Conservation (phyloP, 1,284 basidiomycete genomes). For the Puccinia coronata region DNA sequence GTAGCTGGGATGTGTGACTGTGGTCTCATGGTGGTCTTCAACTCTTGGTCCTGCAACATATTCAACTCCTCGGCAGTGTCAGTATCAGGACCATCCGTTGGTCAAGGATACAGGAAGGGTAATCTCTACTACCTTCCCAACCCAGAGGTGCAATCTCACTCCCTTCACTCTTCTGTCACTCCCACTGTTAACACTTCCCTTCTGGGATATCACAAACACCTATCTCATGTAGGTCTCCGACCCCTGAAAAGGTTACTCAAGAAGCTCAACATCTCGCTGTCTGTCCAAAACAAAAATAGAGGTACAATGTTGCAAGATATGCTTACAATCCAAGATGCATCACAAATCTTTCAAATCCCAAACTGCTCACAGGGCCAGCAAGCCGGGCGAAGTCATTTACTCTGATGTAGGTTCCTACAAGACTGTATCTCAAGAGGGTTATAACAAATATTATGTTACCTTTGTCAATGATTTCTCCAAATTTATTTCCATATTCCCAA, state of each 20-base stretch:
- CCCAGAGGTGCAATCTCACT: not conserved
- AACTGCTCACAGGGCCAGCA: not conserved
- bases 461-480: slow-evolving; percentile 16
- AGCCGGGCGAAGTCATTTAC: not conserved
- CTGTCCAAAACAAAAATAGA: not conserved
- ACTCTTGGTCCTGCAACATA: not conserved
- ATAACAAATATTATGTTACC: not conserved
- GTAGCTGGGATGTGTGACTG: not conserved
- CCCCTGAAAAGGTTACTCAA: not conserved
- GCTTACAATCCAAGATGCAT: slow-evolving; percentile 25
- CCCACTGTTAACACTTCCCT: not conserved
- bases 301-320: not conserved
- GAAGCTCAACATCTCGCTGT: not conserved
- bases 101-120: not conserved
- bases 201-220: not conserved
- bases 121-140: slow-evolving; percentile 6
- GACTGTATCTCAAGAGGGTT: no score
- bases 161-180: not conserved
- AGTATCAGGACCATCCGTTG: not conserved
- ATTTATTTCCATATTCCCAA: not conserved
- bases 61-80: not conserved
- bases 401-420: slow-evolving; percentile 30
- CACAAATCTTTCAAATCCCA: not conserved
- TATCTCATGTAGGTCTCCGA: slow-evolving; percentile 13
- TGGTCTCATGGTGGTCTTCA: slow-evolving; percentile 3